Conservation (phyloP, 768 basidiomycete species). For the Rickenella mellea region DNA sequence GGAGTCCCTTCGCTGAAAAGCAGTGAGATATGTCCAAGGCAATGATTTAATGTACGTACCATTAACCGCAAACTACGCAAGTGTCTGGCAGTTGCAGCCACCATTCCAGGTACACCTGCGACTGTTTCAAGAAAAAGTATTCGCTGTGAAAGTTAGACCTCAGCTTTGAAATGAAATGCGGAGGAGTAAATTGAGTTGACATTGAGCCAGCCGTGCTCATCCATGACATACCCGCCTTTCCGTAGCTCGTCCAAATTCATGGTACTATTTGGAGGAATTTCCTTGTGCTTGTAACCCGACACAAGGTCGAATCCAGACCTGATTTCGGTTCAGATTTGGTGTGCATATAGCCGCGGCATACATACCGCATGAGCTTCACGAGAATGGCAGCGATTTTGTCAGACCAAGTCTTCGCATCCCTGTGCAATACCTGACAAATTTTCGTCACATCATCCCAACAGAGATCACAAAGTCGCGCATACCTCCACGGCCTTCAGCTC, state of each 20-base stretch:
- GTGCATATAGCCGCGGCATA: conserved; percentile 1
- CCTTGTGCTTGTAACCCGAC: conserved; percentile 75
- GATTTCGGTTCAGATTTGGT: neutral
- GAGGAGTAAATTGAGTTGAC: conserved; percentile 26
- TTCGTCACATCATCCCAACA: neutral
- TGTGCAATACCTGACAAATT: conserved; percentile 52
- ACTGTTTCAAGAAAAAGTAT: conserved; percentile 77
- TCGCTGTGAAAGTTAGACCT: conserved; percentile 21
- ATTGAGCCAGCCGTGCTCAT: conserved; percentile 67
- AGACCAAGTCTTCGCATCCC: conserved; percentile 48
- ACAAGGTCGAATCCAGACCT: conserved; percentile 74
- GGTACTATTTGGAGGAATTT: conserved; percentile 47
- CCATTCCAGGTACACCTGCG: conserved; percentile 96
- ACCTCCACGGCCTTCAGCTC: conserved; percentile 71
- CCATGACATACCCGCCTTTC: conserved; percentile 63
- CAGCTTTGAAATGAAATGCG: conserved; percentile 19
- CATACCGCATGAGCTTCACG: conserved; percentile 44
- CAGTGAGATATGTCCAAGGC: neutral
- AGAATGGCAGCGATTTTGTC: conserved; percentile 68
- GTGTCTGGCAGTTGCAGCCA: conserved; percentile 82
- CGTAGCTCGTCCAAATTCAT: conserved; percentile 69
- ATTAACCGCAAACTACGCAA: conserved; percentile 81
- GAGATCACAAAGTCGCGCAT: conserved; percentile 6
- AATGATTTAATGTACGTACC: conserved; percentile 32
- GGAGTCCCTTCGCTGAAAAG: conserved; percentile 36